These are phyloP conservation scores for Termitomyces sp. DNA, from an alignment of 768 basidiomycete genomes.

Conservation along the genomic window DNA sequence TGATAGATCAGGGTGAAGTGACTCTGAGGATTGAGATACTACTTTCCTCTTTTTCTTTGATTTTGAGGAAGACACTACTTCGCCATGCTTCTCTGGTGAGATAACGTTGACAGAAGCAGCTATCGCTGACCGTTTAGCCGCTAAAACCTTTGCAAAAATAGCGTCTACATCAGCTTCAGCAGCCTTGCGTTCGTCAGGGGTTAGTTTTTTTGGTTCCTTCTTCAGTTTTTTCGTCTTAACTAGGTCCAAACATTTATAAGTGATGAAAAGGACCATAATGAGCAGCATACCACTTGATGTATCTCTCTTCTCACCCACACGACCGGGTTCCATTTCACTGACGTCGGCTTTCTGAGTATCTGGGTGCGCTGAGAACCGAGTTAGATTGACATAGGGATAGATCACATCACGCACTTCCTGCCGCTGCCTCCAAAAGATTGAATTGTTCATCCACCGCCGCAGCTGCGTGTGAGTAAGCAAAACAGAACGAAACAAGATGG, in stretches of 20 bases:
- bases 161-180: conserved; percentile 12
- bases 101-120: neutral
- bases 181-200: conserved; percentile 8
- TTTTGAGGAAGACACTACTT: neutral
- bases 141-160: conserved; percentile 9
- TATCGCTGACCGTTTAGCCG: conserved; percentile 9
- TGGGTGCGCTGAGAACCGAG: neutral
- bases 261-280: neutral
- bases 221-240: conserved; percentile 1
- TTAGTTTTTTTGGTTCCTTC: conserved; percentile 3
- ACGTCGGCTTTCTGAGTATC: neutral
- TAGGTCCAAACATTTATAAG: neutral
- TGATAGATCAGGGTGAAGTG: neutral
- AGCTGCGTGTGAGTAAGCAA: conserved; percentile 1
- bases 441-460: neutral
- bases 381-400: neutral
- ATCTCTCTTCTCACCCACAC: neutral
- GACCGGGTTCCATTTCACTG: neutral
- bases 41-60: neutral
- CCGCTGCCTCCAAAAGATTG: neutral
- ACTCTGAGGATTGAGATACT: neutral
- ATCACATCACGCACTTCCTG: neutral
- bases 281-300: neutral
- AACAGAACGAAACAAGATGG: neutral
- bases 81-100: neutral